Evolutionary conservation across 805 yeast genomes (phyloP).

Genomic region (Pichia cephalocereana): DNA sequence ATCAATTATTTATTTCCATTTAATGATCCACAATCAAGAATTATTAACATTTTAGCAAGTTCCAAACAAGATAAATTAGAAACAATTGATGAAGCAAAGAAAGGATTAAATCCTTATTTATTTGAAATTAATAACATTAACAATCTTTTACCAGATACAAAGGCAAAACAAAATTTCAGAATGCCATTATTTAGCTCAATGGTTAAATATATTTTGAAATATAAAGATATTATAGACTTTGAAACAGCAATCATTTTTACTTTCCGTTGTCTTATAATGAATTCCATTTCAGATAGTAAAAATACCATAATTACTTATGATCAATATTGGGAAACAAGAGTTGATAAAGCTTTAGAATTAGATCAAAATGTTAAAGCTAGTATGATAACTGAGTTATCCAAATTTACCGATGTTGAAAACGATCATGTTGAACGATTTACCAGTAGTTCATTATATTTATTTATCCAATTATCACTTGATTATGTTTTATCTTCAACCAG

Average conservation of each 20-base stretch:
- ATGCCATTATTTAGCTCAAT: conserved; percentile 50
- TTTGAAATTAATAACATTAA: neutral
- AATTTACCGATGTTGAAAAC: conserved; percentile 11
- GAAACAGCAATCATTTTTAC: conserved; percentile 42
- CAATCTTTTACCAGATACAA: neutral
- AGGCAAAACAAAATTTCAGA: conserved; percentile 13
- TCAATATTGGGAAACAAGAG: conserved; percentile 62
- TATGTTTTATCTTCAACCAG: conserved; percentile 4
- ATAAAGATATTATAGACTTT: conserved; percentile 11
- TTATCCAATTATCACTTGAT: conserved; percentile 29
- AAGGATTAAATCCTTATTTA: conserved; percentile 73
- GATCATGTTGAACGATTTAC: conserved; percentile 5
- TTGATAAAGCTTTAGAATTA: conserved; percentile 58
- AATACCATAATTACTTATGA: conserved; percentile 54
- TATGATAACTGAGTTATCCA: conserved; percentile 14
- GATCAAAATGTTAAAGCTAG: conserved; percentile 43
- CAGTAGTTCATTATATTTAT: conserved; percentile 12
- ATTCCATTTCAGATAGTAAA: conserved; percentile 39
- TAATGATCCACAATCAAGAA: conserved; percentile 55
- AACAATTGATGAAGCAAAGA: conserved; percentile 66
- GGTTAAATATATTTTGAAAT: conserved; percentile 24
- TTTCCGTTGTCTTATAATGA: conserved; percentile 54
- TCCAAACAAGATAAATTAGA: conserved; percentile 52
- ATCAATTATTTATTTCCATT: conserved; percentile 59
- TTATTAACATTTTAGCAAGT: conserved; percentile 55